Base-by-base conservation (phyloP, 495 filamentous ascomycete species). In the Parathielavia appendiculata region DNA sequence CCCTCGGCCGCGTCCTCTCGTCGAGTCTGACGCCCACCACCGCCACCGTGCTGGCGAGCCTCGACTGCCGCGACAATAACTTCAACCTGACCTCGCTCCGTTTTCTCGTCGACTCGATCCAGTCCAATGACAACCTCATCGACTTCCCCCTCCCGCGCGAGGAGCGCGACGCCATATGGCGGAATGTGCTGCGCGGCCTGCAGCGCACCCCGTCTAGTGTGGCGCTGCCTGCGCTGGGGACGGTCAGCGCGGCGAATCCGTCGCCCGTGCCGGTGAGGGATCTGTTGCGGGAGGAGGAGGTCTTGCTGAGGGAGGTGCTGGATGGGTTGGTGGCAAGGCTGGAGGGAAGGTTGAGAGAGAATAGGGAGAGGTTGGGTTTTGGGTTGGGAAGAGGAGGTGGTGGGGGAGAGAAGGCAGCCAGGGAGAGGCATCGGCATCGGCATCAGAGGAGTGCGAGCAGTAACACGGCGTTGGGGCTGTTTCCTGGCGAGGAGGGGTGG, bases 1-100 rank as follows among this genome's bases (percentile, higher is more conserved):
- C 79, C 5, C 79, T 82, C 30, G 79, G 83, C 35, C 71, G 66
- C n/a, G 63, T 71, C 19, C 65, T 79, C 46, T 65, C 66, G 0
- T 30, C 4, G 35, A 38, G 35, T 10, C 1, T 10, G 8, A 4
- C n/a, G n/a, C 35, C 35, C 36, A 63, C 62, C 35, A 71, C 70
- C 65, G 8, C 30, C 2, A 51, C 46, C 19, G 54, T 70, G 9
- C 51, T 59, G 6, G 51, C 67, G 6, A 30, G 26, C 6, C 19
- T 78, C 23, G 75, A 78, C 58, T 73, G 72, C 60, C 70, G 71
- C 43, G 69, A 74, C 60, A 78, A 76, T 51, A 66, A 69, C 30
- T 71, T 76, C 55, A 74, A 76, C 59, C 66, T 73, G 14, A 68
- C 69, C 19, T 69, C 66, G 38, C 54, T 73, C 19, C 59, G 64